Percentiles rank a stretch among this genome's conserved stretches.
phyloP scores from a whole-genome alignment of 1,284 basidiomycete species.

The Lignosus rhinocerotis region DNA sequence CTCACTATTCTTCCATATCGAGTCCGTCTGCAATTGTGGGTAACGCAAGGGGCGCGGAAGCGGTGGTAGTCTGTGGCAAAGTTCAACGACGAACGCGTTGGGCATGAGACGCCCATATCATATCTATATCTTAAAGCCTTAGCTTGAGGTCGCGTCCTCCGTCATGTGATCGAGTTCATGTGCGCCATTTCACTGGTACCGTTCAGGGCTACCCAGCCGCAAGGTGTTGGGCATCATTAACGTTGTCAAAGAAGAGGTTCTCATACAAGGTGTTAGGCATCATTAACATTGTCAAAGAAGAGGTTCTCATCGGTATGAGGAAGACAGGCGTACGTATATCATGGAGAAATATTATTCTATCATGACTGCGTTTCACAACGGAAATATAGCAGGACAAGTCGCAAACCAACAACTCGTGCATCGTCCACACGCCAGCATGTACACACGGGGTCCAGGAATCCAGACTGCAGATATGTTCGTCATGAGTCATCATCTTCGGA shows the following conservation, averaged over 20 bases:
- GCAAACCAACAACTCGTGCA: not conserved
- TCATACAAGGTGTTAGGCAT: not conserved
- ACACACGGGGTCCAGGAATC: not conserved
- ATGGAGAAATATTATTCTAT: no score
- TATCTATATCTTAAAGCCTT: no score
- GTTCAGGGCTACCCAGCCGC: no score
- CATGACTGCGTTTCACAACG: no score
- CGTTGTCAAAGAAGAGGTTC: no score
- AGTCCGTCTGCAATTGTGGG: not conserved
- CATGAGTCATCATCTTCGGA: slow-evolving; percentile 26
- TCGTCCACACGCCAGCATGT: not conserved
- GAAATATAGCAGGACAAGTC: not conserved
- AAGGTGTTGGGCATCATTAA: not conserved
- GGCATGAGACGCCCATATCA: slow-evolving; percentile 14
- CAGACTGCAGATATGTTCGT: not conserved
- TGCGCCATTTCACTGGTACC: not conserved
- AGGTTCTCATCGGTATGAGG: no score
- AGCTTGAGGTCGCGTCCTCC: slow-evolving; percentile 11
- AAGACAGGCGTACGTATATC: no score
- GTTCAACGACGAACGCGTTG: slow-evolving; percentile 11
- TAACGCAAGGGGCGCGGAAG: not conserved
- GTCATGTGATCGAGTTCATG: slow-evolving; percentile 18
- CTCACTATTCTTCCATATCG: slow-evolving; percentile 21
- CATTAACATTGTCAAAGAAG: no score
- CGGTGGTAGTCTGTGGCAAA: slow-evolving; percentile 11